Evolutionary conservation across 1,284 basidiomycete genomes (phyloP).

Genomic region (Calocybe gambosa): DNA sequence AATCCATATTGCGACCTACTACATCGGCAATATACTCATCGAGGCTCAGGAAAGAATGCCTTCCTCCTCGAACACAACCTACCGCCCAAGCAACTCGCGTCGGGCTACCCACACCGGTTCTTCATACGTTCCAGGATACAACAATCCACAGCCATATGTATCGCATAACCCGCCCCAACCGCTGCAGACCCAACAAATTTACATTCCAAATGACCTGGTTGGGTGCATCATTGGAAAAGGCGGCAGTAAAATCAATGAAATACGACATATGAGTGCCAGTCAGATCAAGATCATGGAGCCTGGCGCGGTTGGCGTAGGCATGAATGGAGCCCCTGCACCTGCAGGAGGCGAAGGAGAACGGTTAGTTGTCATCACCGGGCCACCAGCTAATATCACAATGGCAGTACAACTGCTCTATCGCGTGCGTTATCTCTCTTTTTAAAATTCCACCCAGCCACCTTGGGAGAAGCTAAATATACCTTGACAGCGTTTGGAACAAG

Average conservation of each 20-base stretch:
- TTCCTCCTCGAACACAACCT: slow-evolving; percentile 52
- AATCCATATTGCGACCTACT: slow-evolving; percentile 99
- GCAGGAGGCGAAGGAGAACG: slow-evolving; percentile 79
- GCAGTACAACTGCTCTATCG: slow-evolving; percentile 93
- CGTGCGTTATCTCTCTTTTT: slow-evolving; percentile 59
- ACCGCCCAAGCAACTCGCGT: slow-evolving; percentile 50
- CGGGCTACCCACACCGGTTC: slow-evolving; percentile 51
- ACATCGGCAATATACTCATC: slow-evolving; percentile 95
- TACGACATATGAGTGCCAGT: slow-evolving; percentile 88
- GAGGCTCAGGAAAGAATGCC: slow-evolving; percentile 90
- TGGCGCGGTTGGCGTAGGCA: slow-evolving; percentile 65
- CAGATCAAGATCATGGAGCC: slow-evolving; percentile 99
- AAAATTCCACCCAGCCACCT: slow-evolving; percentile 2
- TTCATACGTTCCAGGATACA: slow-evolving; percentile 66
- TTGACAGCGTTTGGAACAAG: slow-evolving; percentile 75
- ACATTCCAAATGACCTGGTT: slow-evolving; percentile 96
- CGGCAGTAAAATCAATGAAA: slow-evolving; percentile 98
- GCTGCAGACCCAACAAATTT: slow-evolving; percentile 96
- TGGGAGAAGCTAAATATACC: slow-evolving; percentile 6
- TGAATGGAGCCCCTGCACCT: slow-evolving; percentile 60
- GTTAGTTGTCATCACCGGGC: slow-evolving; percentile 91
- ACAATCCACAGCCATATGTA: slow-evolving; percentile 40
- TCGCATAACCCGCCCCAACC: slow-evolving; percentile 45
- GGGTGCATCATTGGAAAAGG: slow-evolving; percentile 99
- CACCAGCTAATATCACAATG: slow-evolving; percentile 92